Evolutionary conservation across 257 asterid species (phyloP), one percentile per base, ranked within the genome.

Genomic region (Ilex asprella): DNA sequence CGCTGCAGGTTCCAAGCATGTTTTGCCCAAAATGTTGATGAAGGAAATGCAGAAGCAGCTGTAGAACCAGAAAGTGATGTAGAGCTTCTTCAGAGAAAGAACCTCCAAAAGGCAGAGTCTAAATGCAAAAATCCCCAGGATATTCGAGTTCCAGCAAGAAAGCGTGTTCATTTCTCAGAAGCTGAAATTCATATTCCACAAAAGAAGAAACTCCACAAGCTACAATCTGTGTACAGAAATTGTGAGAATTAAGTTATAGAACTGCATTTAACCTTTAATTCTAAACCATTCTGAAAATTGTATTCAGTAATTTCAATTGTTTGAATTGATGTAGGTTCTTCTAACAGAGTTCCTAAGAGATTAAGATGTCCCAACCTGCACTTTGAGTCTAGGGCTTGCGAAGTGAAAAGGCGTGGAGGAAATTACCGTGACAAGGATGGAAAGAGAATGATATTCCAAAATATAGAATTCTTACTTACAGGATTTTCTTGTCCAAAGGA

Each of bases 401-500:
- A 70, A 66, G 58, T 69, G 60, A 79, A 74, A 71, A 67, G 70
- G 63, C 55, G 39, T 74, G 70, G 44, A 27, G 66, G 31, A 60
- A 72, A 30, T 60, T 63, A 63, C 60, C 47, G 60, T 41, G 74
- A 39, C 63, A 74, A 69, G 68, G 71, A 63, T 71, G 80, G 60
- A 70, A 86, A 70, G 56, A 81, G 82, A 71, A 70, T 76, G 79
- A 67, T 88, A 70, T 81, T 88, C 62, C 84, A 76, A 70, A 75
- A 75, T 73, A 82, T 86, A 77, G 92, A 84, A 65, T 88, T 88
- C 79, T 74, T 88, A 77, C 81, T 88, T 27, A 86, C 93, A 65
- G 95, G 96, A 55, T 79, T 86, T 70, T 81, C 93, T 64, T 68
- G 65, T 64, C 74, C 60, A 59, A 86, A 79, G 78, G 88, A 86